Conservation (phyloP, 805 yeast genomes). For the Candida nitratophila region DNA sequence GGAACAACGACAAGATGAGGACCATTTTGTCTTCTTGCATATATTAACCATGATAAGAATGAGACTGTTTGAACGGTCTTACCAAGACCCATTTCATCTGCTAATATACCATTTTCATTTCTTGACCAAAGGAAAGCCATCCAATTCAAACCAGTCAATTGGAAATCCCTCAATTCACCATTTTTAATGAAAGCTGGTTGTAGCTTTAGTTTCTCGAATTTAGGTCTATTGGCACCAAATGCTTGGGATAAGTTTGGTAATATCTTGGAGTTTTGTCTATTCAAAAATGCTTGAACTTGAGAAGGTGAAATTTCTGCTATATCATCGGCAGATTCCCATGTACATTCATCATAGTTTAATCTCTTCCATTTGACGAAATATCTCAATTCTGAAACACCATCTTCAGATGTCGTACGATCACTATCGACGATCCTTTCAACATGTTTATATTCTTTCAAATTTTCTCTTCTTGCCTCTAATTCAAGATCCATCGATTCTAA, state of each 20-base stretch:
- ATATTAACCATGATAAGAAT: conserved; percentile 89
- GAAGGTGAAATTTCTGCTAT: conserved; percentile 80
- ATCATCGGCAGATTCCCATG: conserved; percentile 92
- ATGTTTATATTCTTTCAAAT: conserved; percentile 70
- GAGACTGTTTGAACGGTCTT: conserved; percentile 96
- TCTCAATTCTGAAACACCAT: conserved; percentile 60
- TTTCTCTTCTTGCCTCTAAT: conserved; percentile 76
- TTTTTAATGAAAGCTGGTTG: conserved; percentile 89
- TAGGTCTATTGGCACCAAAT: conserved; percentile 71
- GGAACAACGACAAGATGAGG: conserved; percentile 98
- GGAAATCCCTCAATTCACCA: conserved; percentile 94
- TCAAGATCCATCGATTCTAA: conserved; percentile 91
- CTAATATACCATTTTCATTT: conserved; percentile 93
- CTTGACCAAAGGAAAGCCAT: conserved; percentile 99
- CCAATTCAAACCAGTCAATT: conserved; percentile 97
- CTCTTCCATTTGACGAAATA: conserved; percentile 93
- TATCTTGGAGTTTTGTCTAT: conserved; percentile 74
- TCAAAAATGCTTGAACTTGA: conserved; percentile 78
- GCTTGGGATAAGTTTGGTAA: conserved; percentile 74
- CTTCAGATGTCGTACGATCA: conserved; percentile 58
- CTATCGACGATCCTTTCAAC: conserved; percentile 89
- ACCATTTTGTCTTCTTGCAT: conserved; percentile 94
- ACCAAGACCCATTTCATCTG: conserved; percentile 99
- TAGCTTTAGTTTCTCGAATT: conserved; percentile 74
- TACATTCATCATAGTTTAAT: conserved; percentile 87